Conservation (phyloP, 2,329 filamentous ascomycete species). For the Aspergillus sp. region DNA sequence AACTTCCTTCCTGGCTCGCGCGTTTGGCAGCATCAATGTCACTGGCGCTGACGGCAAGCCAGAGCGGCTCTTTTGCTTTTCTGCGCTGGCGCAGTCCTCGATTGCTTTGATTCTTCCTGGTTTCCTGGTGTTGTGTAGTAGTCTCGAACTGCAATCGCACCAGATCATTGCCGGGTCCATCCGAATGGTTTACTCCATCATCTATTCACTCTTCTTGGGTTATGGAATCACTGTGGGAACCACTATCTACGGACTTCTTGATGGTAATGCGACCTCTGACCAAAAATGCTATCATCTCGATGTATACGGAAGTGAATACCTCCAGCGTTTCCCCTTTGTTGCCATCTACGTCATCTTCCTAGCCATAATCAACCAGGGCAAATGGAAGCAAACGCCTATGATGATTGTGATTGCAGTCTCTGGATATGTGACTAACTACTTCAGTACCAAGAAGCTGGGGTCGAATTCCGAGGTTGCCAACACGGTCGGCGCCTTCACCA, state of each 20-base stretch:
- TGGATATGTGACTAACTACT: constrained; percentile 72
- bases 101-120: constrained; percentile 66
- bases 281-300: constrained; percentile 37
- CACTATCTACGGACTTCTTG: constrained; percentile 55
- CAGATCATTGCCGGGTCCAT: constrained; percentile 64
- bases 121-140: constrained; percentile 54
- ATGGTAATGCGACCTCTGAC: constrained; percentile 45
- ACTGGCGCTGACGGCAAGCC: constrained; percentile 16
- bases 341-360: constrained; percentile 67
- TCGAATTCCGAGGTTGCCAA: constrained; percentile 69
- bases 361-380: constrained; percentile 74
- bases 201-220: constrained; percentile 64
- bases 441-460: constrained; percentile 62
- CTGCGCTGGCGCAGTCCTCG: constrained; percentile 62
- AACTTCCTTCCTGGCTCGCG: constrained; percentile 63
- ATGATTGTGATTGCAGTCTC: constrained; percentile 69
- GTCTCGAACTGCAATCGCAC: constrained; percentile 61
- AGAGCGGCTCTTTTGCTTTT: constrained; percentile 59
- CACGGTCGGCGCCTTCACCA: constrained; percentile 68
- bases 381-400: constrained; percentile 69
- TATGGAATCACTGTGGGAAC: constrained; percentile 64
- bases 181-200: constrained; percentile 65
- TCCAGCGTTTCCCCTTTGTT: constrained; percentile 65
- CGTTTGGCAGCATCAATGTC: constrained; percentile 58
- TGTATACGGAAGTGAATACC: constrained; percentile 26